A percentile compares a stretch with the other conserved stretches of the same genome.
Conservation (phyloP, 257 asterid genomes). For the Lycium ferocissimum region DNA sequence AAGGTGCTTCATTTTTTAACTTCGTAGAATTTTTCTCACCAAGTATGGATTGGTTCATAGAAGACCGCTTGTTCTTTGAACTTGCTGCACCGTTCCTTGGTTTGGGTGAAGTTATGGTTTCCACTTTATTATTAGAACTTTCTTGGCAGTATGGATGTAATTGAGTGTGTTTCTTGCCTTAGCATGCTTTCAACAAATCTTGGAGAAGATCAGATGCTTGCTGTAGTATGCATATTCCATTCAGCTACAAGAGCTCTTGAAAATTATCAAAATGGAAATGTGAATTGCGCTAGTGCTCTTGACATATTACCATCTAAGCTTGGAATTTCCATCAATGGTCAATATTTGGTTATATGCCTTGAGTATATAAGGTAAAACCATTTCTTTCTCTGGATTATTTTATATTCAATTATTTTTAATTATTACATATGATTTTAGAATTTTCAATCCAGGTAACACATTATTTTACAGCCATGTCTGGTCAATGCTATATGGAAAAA, state of each 20-base stretch:
- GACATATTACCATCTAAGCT: conserved; percentile 40
- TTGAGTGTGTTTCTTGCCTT: conserved; percentile 19
- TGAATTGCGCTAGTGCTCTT: conserved; percentile 33
- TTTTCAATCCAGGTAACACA: not conserved
- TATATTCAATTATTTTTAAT: not conserved
- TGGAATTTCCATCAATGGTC: conserved; percentile 42
- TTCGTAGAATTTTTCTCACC: conserved; percentile 41
- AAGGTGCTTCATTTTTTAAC: conserved; percentile 40
- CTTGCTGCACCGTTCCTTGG: conserved; percentile 42
- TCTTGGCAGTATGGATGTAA: not conserved
- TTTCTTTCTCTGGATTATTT: not conserved
- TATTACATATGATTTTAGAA: not conserved
- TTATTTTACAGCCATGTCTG: not conserved
- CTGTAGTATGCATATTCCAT: conserved; percentile 57
- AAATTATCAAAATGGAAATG: conserved; percentile 32
- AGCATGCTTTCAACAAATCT: conserved; percentile 62
- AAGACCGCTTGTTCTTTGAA: conserved; percentile 49
- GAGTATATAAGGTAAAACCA: conserved; percentile 59
- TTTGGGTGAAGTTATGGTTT: conserved; percentile 47
- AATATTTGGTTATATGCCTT: conserved; percentile 51
- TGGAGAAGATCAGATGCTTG: conserved; percentile 71
- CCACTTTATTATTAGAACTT: conserved; percentile 36
- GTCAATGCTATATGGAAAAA: not conserved
- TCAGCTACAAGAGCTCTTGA: conserved; percentile 47
- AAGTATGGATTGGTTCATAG: conserved; percentile 39